Base-by-base conservation (phyloP, 2,329 filamentous ascomycete species). In the Colletotrichum siamense region DNA sequence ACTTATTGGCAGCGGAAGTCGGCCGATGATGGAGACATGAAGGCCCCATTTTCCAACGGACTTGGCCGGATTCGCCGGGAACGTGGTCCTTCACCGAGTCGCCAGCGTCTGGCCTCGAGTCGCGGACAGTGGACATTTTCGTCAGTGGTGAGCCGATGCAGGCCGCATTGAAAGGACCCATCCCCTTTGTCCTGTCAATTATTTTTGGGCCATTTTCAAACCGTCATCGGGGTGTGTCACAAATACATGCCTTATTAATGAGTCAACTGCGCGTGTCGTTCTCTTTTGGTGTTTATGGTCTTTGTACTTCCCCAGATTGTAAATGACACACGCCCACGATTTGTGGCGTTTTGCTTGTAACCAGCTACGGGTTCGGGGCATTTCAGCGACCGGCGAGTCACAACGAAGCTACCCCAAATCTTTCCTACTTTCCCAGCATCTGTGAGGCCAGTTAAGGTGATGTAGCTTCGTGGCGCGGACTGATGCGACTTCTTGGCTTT, bases 401-500 rank as follows among this genome's bases (percentile, higher is more conserved):
- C 68, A 57, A 22, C 52, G 52, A 36, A 74, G 69, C 34, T 72
- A 66, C 73, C 39, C 55, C 71, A 36, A 63, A 63, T 52, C 44
- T 52, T 26, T n/a, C 59, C 26, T 10, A 30, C 2, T 1, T 64
- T 9, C 30, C 30, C 32, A 63, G 32, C 62, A 34, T 64, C n/a
- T 34, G 22, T 28, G 24, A 18, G 36, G 24, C 36, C 55, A 6
- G 28, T n/a, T 12, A 16, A 39, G 28, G 16, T 13, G 39, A 55
- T 65, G 62, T 72, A 52, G 55, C 71, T 71, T 36, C 24, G 44
- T 65, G 66, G 71, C 66, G 71, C 66, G 71, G 62, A 62, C 36
- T 57, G 55, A 73, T 59, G 73, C 62, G 63, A 73, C 63, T 59
- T 30, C 63, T 73, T 66, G 49, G 73, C 73, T 52, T 71, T 22